Evolutionary conservation across 352 stramenopile species (phyloP).

Genomic region (Phytophthora tentaculata): DNA sequence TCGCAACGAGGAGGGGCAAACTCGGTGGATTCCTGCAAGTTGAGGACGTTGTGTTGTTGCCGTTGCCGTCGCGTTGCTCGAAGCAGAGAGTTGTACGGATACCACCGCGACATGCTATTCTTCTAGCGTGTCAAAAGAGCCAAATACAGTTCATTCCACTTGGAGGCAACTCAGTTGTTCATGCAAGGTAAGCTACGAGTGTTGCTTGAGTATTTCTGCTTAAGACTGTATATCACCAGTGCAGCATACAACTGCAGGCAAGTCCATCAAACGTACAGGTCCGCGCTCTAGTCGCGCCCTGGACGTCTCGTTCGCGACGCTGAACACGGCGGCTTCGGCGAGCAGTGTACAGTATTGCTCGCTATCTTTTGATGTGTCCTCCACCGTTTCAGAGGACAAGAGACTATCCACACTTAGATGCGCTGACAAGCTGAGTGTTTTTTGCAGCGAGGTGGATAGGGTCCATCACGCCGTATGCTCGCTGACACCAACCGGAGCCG

Average conservation of each 20-base stretch:
- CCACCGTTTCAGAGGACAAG: conserved; percentile 1
- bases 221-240: background rate
- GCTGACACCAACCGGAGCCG: conserved; percentile 3
- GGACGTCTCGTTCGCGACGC: conserved; percentile 18
- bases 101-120: conserved; percentile 16
- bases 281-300: conserved; percentile 19
- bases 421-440: conserved; percentile 5
- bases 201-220: conserved; percentile 1
- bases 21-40: conserved; percentile 21
- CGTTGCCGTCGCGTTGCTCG: conserved; percentile 15
- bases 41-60: conserved; percentile 29
- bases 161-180: background rate
- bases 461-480: conserved; percentile 14
- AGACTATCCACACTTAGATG: conserved; percentile 8
- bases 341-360: conserved; percentile 34
- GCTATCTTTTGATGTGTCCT: conserved; percentile 40
- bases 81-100: conserved; percentile 17
- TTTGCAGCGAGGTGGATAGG: background rate
- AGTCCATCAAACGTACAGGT: conserved; percentile 8
- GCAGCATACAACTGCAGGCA: background rate
- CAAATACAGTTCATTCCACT: background rate
- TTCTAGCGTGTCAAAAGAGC: conserved; percentile 6
- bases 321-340: background rate
- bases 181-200: background rate
- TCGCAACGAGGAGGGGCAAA: conserved; percentile 14